Conservation (phyloP, 805 yeast species). For the Metschnikowia bowlesiae region DNA sequence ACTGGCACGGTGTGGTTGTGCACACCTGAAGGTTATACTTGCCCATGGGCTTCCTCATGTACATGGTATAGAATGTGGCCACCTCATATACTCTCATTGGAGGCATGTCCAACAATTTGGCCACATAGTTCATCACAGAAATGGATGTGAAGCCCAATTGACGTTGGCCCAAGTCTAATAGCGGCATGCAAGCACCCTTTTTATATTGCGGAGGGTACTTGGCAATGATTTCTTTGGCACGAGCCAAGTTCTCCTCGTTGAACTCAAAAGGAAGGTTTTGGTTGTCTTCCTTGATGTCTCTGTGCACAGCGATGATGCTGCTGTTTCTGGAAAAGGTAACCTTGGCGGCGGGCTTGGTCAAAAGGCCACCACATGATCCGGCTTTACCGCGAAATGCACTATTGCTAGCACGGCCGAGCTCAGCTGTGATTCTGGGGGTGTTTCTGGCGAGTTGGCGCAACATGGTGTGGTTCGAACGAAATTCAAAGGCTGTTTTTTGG, state of each 20-base stretch:
- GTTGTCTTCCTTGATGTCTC: conserved; percentile 67
- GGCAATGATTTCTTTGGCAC: conserved; percentile 70
- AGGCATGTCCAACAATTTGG: conserved; percentile 78
- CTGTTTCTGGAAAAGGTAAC: conserved; percentile 26
- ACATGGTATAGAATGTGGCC: conserved; percentile 90
- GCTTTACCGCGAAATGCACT: background rate
- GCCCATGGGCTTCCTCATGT: conserved; percentile 81
- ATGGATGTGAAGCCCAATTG: conserved; percentile 83
- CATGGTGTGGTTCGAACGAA: conserved; percentile 10
- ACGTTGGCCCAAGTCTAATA: conserved; percentile 81
- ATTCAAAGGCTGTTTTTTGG: conserved; percentile 2
- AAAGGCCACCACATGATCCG: background rate
- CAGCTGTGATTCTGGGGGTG: conserved; percentile 3
- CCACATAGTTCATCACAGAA: conserved; percentile 86
- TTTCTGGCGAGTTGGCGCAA: conserved; percentile 19
- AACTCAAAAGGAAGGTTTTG: conserved; percentile 69
- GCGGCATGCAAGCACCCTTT: conserved; percentile 85
- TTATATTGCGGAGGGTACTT: conserved; percentile 85
- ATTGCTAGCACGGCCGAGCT: background rate
- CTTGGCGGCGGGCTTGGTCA: conserved; percentile 8
- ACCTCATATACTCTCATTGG: conserved; percentile 94
- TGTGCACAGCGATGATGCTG: conserved; percentile 57
- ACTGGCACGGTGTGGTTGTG: conserved; percentile 86
- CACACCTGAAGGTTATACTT: conserved; percentile 80
- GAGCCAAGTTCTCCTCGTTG: conserved; percentile 53